Percentiles rank a stretch among this genome's conserved stretches.
Evolutionary conservation across 805 yeast species (phyloP).

Genomic region (Candida tallmaniae): DNA sequence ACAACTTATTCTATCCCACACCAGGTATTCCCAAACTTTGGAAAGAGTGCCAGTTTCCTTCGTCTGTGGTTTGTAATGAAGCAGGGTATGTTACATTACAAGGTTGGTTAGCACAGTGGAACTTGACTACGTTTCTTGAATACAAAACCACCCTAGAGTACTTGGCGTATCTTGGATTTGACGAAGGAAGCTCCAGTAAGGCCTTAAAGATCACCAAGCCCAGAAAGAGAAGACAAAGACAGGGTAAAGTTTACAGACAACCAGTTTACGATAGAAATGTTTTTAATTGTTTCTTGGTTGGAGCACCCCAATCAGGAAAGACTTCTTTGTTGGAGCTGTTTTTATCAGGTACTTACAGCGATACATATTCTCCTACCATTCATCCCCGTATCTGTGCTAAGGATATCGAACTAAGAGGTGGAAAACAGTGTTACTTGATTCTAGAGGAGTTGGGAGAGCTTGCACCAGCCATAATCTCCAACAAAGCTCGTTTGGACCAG

Average conservation of each 20-base stretch:
- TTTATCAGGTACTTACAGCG: slow-evolving; percentile 66
- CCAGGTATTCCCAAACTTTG: slow-evolving; percentile 90
- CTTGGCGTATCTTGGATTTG: slow-evolving; percentile 86
- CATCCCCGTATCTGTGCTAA: slow-evolving; percentile 81
- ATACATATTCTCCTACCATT: slow-evolving; percentile 73
- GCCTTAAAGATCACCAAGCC: slow-evolving; percentile 75
- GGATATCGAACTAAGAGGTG: slow-evolving; percentile 89
- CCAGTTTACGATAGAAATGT: slow-evolving; percentile 80
- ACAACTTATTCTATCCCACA: slow-evolving; percentile 73
- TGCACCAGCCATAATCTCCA: slow-evolving; percentile 77
- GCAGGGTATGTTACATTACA: slow-evolving; percentile 87
- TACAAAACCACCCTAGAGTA: slow-evolving; percentile 81
- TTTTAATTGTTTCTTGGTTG: slow-evolving; percentile 83
- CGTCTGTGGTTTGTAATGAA: slow-evolving; percentile 84
- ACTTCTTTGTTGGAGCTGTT: slow-evolving; percentile 81
- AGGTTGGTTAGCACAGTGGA: slow-evolving; percentile 99
- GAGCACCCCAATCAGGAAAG: slow-evolving; percentile 85
- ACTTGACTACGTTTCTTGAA: slow-evolving; percentile 88
- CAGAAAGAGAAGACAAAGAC: slow-evolving; percentile 64
- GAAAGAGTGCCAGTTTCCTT: slow-evolving; percentile 82
- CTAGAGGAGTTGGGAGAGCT: slow-evolving; percentile 86
- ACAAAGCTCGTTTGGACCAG: slow-evolving; percentile 61
- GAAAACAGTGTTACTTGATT: slow-evolving; percentile 90
- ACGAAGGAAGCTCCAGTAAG: slow-evolving; percentile 33
- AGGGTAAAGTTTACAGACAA: slow-evolving; percentile 59